Base-by-base conservation (phyloP, 176 grass and related monocot genomes). In the Avena atlantica region DNA sequence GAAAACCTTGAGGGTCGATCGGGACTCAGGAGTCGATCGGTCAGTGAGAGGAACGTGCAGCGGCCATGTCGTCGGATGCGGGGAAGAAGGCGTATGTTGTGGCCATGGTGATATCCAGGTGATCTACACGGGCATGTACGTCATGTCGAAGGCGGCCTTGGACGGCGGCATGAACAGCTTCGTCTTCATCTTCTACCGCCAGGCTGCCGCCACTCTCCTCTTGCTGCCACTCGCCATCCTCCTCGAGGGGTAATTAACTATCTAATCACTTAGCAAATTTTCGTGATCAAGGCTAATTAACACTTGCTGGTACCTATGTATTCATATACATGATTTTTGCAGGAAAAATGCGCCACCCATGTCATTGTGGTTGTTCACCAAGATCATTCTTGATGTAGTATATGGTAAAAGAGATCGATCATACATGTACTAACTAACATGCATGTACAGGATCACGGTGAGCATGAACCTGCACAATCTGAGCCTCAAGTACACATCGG, bases 141-240 rank as follows among this genome's bases (percentile, higher is more conserved):
- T 77, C 8, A 27, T 77, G 8, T 77, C 74, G 25, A 77, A 77
- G 74, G 74, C 74, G 50, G 74, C 74, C 50, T 36, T 77, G 49
- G 74, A 77, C 52, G 9, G 74, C 1, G 74, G 50, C 74, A 77
- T 77, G 74, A 77, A 77, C 88, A 88, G 89, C 53, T 88, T 78
- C 51, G 93, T 98, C 20, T 95, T 98, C 83, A 81, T 98, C 88
- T 93, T 98, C 86, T 98, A 98, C 67, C 91, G 95, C 9, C 95
- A 98, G 86, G 93, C 93, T 0, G 78, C 80, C 11, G 95, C 91
- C 55, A 77, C 89, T 27, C 34, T 90, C 7, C 57, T 95, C 4
- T 74, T 95, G 73, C 71, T 91, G n/a, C 95, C 95, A 0, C 49
- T 95, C 12, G 83, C 91, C 55, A 64, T 97, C 52, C n/a, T 90